These are phyloP conservation scores for Filobasidium floriforme DNA, from an alignment of 768 basidiomycete genomes.

Conservation along the genomic window DNA sequence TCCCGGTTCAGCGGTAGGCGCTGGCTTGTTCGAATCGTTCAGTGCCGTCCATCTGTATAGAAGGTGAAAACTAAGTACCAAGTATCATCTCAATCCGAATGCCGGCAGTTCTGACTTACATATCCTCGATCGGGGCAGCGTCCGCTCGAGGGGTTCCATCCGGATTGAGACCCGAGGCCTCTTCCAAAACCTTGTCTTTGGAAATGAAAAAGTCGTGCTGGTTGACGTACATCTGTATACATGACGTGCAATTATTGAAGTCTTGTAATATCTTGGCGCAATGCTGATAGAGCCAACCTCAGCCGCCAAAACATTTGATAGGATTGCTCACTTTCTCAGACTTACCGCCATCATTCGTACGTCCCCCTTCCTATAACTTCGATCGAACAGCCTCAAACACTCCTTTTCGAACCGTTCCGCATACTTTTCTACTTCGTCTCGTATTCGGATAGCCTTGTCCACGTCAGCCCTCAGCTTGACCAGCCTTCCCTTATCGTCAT, in stretches of 20 bases:
- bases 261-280: constrained; percentile 93
- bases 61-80: background rate
- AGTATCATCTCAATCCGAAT: constrained; percentile 7
- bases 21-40: constrained; percentile 66
- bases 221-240: constrained; percentile 97
- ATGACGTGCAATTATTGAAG: constrained; percentile 94
- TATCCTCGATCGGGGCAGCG: constrained; percentile 18
- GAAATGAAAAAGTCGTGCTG: constrained; percentile 98
- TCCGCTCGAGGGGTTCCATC: constrained; percentile 49
- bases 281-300: constrained; percentile 72
- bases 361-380: constrained; percentile 91
- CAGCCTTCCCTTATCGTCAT: constrained; percentile 48
- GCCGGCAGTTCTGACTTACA: background rate
- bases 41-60: constrained; percentile 66
- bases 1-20: constrained; percentile 73
- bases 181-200: constrained; percentile 62
- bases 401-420: constrained; percentile 99
- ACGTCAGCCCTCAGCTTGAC: constrained; percentile 62
- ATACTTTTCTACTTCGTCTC: constrained; percentile 88
- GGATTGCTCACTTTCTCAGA: constrained; percentile 7
- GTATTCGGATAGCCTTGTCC: constrained; percentile 62
- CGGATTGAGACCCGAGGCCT: constrained; percentile 30
- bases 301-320: no score
- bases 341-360: constrained; percentile 98
- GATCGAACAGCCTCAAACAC: constrained; percentile 89